These are phyloP conservation scores for Colletotrichum sp. DNA, from an alignment of 2,329 filamentous ascomycete species.

Conservation along the genomic window DNA sequence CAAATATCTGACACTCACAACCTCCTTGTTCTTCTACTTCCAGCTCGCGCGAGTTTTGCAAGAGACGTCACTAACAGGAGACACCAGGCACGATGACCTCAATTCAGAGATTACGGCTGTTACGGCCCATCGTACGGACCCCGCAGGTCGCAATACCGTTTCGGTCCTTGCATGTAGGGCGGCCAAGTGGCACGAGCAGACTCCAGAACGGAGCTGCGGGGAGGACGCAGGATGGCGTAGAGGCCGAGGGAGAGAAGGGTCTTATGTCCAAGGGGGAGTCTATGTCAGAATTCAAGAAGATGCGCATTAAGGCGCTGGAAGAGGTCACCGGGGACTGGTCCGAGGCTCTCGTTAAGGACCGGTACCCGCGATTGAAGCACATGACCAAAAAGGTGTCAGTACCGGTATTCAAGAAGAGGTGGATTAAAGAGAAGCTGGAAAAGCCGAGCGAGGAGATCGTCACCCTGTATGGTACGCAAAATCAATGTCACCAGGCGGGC, in stretches of 20 bases:
- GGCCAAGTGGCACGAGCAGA: conserved; percentile 10
- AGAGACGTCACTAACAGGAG: conserved; percentile 11
- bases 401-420: conserved; percentile 13
- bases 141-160: conserved; percentile 1
- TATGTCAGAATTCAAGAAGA: conserved; percentile 19
- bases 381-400: conserved; percentile 14
- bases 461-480: conserved; percentile 31
- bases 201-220: neutral
- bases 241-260: neutral
- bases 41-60: conserved; percentile 25
- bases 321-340: conserved; percentile 3
- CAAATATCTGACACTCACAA: conserved; percentile 39
- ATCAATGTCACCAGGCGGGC: neutral
- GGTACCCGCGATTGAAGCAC: conserved; percentile 22
- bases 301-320: conserved; percentile 1
- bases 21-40: conserved; percentile 9
- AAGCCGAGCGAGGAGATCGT: conserved; percentile 10
- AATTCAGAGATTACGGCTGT: conserved; percentile 38
- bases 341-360: neutral
- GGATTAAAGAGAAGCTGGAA: neutral
- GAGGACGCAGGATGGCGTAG: neutral
- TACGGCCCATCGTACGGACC: conserved; percentile 23
- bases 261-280: neutral
- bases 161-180: conserved; percentile 13
- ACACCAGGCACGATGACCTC: conserved; percentile 37